Percentiles rank a stretch among this genome's conserved stretches.
phyloP scores from a whole-genome alignment of 1,284 basidiomycete genomes.

The Pulveroboletus sp. region DNA sequence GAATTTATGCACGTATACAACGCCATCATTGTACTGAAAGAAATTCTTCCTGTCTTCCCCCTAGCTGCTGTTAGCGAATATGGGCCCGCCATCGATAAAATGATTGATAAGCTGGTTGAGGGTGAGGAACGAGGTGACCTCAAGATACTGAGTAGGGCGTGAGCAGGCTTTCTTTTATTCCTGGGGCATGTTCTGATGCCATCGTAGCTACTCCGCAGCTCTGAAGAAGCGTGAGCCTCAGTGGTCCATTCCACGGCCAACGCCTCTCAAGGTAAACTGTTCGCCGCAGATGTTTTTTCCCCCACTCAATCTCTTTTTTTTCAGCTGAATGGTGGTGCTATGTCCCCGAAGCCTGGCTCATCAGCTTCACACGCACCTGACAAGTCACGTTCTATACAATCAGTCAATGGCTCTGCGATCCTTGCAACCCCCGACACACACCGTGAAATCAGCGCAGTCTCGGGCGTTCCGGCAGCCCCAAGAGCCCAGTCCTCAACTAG shows the following conservation, averaged over 20 bases:
- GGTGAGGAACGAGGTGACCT: conserved; percentile 78
- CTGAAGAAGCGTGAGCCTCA: conserved; percentile 64
- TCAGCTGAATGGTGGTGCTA: conserved; percentile 35
- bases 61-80: conserved; percentile 53
- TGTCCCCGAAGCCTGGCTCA: conserved; percentile 35
- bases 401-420: conserved; percentile 36
- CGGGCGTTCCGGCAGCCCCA: conserved; percentile 52
- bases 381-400: conserved; percentile 37
- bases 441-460: conserved; percentile 19
- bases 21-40: conserved; percentile 84
- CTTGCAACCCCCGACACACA: conserved; percentile 23
- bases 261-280: conserved; percentile 17
- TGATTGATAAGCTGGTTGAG: conserved; percentile 67
- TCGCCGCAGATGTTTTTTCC: conserved; percentile 16
- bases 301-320: conserved; percentile 5
- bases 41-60: conserved; percentile 87
- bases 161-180: conserved; percentile 27
- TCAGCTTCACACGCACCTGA: conserved; percentile 35
- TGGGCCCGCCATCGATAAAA: conserved; percentile 57
- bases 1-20: conserved; percentile 97
- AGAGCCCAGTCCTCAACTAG: conserved; percentile 47
- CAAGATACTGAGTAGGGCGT: conserved; percentile 79
- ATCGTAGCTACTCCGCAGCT: conserved; percentile 59
- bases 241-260: conserved; percentile 48
- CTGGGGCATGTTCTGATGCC: conserved; percentile 9